A percentile compares a stretch with the other conserved stretches of the same genome.
phyloP scores from a whole-genome alignment of 176 grass and related monocot species.

The Aegilops umbellulata region DNA sequence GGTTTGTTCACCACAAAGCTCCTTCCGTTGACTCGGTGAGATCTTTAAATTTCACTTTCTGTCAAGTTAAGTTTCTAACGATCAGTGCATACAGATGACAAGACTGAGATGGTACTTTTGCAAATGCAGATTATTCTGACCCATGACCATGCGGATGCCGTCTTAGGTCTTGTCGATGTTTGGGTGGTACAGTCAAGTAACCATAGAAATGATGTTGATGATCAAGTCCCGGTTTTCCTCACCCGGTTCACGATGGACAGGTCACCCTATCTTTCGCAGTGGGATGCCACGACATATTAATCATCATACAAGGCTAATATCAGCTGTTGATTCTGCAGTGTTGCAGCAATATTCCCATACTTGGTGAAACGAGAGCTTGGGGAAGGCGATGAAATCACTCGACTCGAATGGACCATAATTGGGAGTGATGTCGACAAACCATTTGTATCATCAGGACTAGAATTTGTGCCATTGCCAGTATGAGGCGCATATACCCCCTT shows the following conservation, averaged over 20 bases:
- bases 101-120: background rate
- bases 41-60: too few species aligned
- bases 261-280: conserved; percentile 18
- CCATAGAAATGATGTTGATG: conserved; percentile 33
- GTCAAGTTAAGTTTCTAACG: too few species aligned
- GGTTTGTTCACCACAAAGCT: conserved; percentile 71
- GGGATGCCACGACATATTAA: background rate
- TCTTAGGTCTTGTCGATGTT: conserved; percentile 73
- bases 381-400: conserved; percentile 43
- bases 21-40: conserved; percentile 68
- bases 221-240: conserved; percentile 66
- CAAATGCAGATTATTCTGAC: conserved; percentile 81
- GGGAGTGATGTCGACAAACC: conserved; percentile 51
- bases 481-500: background rate
- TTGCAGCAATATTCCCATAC: conserved; percentile 62
- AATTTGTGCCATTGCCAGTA: conserved; percentile 87
- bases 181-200: conserved; percentile 48
- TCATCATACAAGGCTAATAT: background rate
- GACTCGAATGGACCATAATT: conserved; percentile 85
- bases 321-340: conserved; percentile 26
- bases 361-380: conserved; percentile 50
- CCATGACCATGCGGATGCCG: conserved; percentile 83
- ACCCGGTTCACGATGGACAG: conserved; percentile 82
- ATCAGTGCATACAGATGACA: background rate
- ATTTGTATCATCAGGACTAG: conserved; percentile 69